phyloP scores from a whole-genome alignment of 805 yeast genomes.

The Allodekkera sacchari region DNA sequence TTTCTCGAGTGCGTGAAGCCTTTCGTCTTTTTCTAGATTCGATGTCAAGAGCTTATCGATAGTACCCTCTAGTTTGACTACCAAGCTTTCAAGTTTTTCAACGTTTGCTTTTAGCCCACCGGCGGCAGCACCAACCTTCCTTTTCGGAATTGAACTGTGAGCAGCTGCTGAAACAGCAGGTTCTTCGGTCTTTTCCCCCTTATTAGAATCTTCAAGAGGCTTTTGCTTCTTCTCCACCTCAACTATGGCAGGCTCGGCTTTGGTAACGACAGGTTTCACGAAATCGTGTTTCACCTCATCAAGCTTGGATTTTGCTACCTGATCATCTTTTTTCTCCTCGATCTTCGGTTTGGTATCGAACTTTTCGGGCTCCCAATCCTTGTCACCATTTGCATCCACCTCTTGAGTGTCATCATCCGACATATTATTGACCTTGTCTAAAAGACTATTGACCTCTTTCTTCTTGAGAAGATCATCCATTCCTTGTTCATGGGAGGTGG shows the following conservation, averaged over 20 bases:
- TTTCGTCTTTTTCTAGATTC: conserved; percentile 58
- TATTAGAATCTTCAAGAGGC: conserved; percentile 6
- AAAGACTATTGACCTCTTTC: conserved; percentile 36
- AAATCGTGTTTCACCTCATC: conserved; percentile 4
- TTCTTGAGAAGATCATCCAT: conserved; percentile 42
- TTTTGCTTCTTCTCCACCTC: conserved; percentile 14
- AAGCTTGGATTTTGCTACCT: conserved; percentile 2
- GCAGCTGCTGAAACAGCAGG: conserved; percentile 25
- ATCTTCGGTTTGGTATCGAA: conserved; percentile 1
- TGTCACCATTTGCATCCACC: conserved; percentile 20
- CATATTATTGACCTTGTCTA: conserved; percentile 34
- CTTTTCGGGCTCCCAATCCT: conserved; percentile 21
- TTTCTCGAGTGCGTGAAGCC: conserved; percentile 46
- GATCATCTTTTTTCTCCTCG: conserved; percentile 1
- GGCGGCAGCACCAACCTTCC: conserved; percentile 31
- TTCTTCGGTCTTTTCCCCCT: conserved; percentile 7
- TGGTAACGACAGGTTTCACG: conserved; percentile 1
- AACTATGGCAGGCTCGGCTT: conserved; percentile 3
- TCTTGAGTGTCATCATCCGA: conserved; percentile 33
- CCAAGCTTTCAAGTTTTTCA: conserved; percentile 55
- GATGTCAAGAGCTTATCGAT: conserved; percentile 43
- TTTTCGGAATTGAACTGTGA: too few relatives aligned
- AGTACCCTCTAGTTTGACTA: conserved; percentile 47
- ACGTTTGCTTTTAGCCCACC: conserved; percentile 66
- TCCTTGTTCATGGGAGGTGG: conserved; percentile 27